Percentiles rank a stretch among this genome's conserved stretches.
phyloP scores from a whole-genome alignment of 495 filamentous ascomycete species.

The Tuber aestivum region DNA sequence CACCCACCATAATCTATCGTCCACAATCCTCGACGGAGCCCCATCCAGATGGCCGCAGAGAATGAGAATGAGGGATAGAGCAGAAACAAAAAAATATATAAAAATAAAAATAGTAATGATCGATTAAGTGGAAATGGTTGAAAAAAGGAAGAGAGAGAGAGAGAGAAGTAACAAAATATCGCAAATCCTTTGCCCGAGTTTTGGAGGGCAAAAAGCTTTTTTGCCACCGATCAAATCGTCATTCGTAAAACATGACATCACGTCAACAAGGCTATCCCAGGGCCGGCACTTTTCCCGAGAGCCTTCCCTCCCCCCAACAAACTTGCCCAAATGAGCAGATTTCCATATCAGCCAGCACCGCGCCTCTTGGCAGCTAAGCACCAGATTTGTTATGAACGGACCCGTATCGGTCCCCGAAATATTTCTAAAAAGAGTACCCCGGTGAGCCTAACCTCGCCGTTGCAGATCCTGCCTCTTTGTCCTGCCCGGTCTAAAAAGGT shows the following conservation, averaged over 20 bases:
- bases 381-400: background rate
- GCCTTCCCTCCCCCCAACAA: slow-evolving; percentile 12
- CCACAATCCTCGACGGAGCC: background rate
- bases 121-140: too few species aligned
- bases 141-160: background rate
- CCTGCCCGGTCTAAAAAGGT: background rate
- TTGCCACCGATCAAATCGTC: slow-evolving; percentile 39
- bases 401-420: background rate
- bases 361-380: background rate
- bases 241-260: slow-evolving; percentile 35
- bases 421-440: background rate
- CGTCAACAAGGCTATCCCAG: slow-evolving; percentile 26
- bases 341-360: background rate
- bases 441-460: slow-evolving; percentile 7
- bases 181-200: background rate
- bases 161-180: background rate
- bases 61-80: background rate
- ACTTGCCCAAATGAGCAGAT: background rate
- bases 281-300: slow-evolving; percentile 31
- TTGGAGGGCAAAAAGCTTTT: slow-evolving; percentile 6
- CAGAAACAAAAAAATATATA: background rate
- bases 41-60: background rate
- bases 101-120: background rate
- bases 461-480: slow-evolving; percentile 9
- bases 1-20: background rate